phyloP scores from a whole-genome alignment of 306 rosid species.

The Castanea sativa region DNA sequence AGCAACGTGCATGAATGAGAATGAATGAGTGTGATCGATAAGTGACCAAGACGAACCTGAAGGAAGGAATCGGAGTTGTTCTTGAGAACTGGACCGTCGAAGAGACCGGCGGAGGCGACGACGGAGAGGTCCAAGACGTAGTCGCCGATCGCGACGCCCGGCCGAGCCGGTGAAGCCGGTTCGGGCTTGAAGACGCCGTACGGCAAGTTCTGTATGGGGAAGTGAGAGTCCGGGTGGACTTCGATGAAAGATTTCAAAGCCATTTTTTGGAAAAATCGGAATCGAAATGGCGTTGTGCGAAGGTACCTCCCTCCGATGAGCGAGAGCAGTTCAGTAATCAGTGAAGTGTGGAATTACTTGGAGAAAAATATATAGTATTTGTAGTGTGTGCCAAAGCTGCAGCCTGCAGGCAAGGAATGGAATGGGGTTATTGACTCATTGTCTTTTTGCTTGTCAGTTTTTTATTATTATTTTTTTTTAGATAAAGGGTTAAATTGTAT shows the following conservation, averaged over 20 bases:
- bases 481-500: no score
- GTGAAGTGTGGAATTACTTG: neutral
- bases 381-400: neutral
- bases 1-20: neutral
- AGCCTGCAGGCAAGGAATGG: no score
- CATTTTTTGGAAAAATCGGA: constrained; percentile 21
- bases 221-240: constrained; percentile 76
- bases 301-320: neutral
- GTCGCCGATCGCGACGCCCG: constrained; percentile 86
- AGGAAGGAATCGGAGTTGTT: constrained; percentile 73
- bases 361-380: neutral
- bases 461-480: neutral
- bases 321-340: neutral
- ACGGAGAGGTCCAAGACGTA: constrained; percentile 76
- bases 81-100: constrained; percentile 74
- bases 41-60: constrained; percentile 40
- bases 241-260: constrained; percentile 59
- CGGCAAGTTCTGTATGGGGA: constrained; percentile 86
- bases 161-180: constrained; percentile 54
- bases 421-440: neutral
- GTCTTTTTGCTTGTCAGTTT: neutral
- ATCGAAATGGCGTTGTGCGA: neutral
- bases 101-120: constrained; percentile 68
- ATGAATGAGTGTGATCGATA: neutral
- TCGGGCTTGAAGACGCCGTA: constrained; percentile 75